Evolutionary conservation across 2,329 filamentous ascomycete species (phyloP).

Genomic region (Colletotrichum siamense): DNA sequence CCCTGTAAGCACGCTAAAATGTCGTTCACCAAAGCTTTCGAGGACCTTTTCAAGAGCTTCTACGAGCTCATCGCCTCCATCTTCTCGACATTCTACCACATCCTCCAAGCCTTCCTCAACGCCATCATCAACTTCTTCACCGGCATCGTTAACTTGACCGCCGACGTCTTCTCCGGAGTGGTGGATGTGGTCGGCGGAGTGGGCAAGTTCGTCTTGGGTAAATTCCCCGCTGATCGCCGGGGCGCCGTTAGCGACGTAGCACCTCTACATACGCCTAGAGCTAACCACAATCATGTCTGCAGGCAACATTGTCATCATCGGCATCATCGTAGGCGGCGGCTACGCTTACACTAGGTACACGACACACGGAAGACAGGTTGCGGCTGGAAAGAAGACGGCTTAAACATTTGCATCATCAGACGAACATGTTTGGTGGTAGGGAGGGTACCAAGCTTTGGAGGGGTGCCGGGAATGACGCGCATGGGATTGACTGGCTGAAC

Average conservation of each 20-base stretch:
- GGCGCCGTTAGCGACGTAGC: neutral
- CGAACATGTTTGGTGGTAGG: neutral
- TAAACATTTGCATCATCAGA: neutral
- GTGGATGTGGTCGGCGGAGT: slow-evolving; percentile 42
- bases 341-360: slow-evolving; percentile 40
- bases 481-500: neutral
- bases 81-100: slow-evolving; percentile 35
- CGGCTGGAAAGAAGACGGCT: slow-evolving; percentile 33
- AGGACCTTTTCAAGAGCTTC: slow-evolving; percentile 44
- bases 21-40: slow-evolving; percentile 40
- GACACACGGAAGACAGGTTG: slow-evolving; percentile 31
- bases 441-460: neutral
- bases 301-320: slow-evolving; percentile 44
- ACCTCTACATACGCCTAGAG: neutral
- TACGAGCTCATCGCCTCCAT: slow-evolving; percentile 46
- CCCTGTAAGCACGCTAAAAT: slow-evolving; percentile 25
- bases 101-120: slow-evolving; percentile 37
- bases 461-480: neutral
- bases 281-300: neutral
- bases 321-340: slow-evolving; percentile 32
- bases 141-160: slow-evolving; percentile 39
- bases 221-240: slow-evolving; percentile 13
- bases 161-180: slow-evolving; percentile 39
- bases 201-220: slow-evolving; percentile 44
- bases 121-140: slow-evolving; percentile 40